Percentiles rank a stretch among this genome's conserved stretches.
These are phyloP conservation scores for Hortiboletus flavorubellus DNA, from an alignment of 768 basidiomycete species.

Conservation along the genomic window DNA sequence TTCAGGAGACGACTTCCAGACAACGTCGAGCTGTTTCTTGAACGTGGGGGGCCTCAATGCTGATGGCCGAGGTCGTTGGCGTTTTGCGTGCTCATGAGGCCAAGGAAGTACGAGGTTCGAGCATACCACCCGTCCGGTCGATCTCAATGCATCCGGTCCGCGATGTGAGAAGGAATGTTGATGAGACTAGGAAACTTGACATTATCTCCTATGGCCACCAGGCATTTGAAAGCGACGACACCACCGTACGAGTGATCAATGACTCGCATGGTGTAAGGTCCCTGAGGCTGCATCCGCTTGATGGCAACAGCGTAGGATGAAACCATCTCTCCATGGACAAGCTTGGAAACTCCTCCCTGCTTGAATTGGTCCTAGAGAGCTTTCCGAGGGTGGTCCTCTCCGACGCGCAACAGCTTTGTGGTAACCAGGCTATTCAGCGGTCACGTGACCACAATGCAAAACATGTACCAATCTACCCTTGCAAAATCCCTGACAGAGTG, in stretches of 20 bases:
- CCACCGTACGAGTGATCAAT: constrained; percentile 46
- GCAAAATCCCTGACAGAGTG: constrained; percentile 2
- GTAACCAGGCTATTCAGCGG: constrained; percentile 3
- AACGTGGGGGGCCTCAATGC: too few relatives aligned
- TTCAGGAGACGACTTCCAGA: constrained; percentile 27
- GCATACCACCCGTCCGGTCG: too few relatives aligned
- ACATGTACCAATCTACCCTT: too few relatives aligned
- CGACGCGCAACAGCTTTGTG: too few relatives aligned
- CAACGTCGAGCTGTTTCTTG: neutral
- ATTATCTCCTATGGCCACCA: constrained; percentile 33
- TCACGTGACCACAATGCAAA: too few relatives aligned
- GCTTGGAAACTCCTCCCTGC: too few relatives aligned
- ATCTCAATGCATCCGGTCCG: too few relatives aligned
- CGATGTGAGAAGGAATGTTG: constrained; percentile 39
- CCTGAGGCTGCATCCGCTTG: constrained; percentile 27
- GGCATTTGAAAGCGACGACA: constrained; percentile 39
- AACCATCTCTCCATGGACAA: constrained; percentile 34
- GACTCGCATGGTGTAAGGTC: constrained; percentile 29
- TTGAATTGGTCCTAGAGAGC: too few relatives aligned
- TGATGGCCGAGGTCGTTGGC: too few relatives aligned
- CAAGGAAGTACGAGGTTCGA: too few relatives aligned
- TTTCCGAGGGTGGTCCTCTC: too few relatives aligned
- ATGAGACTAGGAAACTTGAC: constrained; percentile 43
- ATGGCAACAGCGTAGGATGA: constrained; percentile 22
- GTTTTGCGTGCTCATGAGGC: too few relatives aligned